Evolutionary conservation across 495 filamentous ascomycete genomes (phyloP), one percentile per base, ranked within the genome.

Genomic region (Hypoxylon intermedium): DNA sequence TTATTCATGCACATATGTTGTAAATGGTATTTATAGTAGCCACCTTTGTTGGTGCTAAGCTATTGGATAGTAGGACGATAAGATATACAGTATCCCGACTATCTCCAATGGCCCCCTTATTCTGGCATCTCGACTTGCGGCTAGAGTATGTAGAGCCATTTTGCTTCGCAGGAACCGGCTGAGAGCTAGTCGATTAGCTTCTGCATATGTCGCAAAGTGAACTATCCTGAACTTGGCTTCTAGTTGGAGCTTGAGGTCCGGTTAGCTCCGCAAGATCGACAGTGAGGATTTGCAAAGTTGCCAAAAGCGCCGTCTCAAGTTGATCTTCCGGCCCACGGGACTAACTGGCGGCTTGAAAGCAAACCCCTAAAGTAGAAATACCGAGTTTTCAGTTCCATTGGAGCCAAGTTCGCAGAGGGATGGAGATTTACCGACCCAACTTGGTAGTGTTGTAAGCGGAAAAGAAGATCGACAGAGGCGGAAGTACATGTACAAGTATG

Each of bases 261-360:
- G 49, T 9, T n/a, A n/a, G n/a, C n/a, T n/a, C n/a, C n/a, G n/a
- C n/a, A n/a, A n/a, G n/a, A n/a, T n/a, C n/a, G n/a, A n/a, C n/a
- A n/a, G n/a, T 49, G 23, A 42, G 45, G 48, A n/a, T 31, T 53
- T 64, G n/a, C n/a, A 62, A 40, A 63, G 41, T 46, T 24, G 41
- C 30, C 34, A 23, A 49, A 53, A 58, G 48, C 63, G 63, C 40
- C 58, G 63, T 67, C 63, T 67, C 63, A 63, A 58, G 58, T 67
- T 67, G 42, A 67, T 58, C 26, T 58, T 37, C 43, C 33, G 52
- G 57, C 47, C 51, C 52, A 61, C 57, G 45, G 47, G 43, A 33
- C 47, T 26, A 40, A 46, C 63, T 43, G 33, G 63, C 58, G 51
- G 61, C 49, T 55, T n/a, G 50, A 51, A 65, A 63, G 15, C 15